These are phyloP conservation scores for Cryptococcus sp. DNA, from an alignment of 1,284 basidiomycete species.

Conservation along the genomic window DNA sequence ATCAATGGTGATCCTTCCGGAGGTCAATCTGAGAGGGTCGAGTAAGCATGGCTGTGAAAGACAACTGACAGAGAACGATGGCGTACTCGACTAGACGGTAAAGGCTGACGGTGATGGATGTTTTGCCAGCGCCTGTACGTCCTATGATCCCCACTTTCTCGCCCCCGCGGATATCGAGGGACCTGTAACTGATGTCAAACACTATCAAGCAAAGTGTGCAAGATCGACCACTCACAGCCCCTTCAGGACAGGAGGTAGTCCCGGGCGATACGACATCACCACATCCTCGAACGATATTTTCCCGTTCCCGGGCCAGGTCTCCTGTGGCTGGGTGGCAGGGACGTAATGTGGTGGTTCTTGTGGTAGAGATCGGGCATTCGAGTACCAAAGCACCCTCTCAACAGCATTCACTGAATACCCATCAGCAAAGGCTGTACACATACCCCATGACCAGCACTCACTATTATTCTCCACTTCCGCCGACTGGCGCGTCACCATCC, in stretches of 20 bases:
- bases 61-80: too few species aligned
- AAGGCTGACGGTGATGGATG: slow-evolving; percentile 53
- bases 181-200: slow-evolving; percentile 12
- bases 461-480: slow-evolving; percentile 61
- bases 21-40: slow-evolving; percentile 22
- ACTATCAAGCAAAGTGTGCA: background rate
- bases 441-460: slow-evolving; percentile 10
- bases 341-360: slow-evolving; percentile 65
- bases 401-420: slow-evolving; percentile 61
- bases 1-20: slow-evolving; percentile 49
- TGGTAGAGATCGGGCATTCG: slow-evolving; percentile 55
- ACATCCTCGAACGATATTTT: slow-evolving; percentile 43
- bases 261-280: slow-evolving; percentile 52
- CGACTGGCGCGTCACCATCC: slow-evolving; percentile 56
- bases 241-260: slow-evolving; percentile 53
- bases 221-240: slow-evolving; percentile 41
- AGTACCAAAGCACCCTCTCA: slow-evolving; percentile 65
- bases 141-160: slow-evolving; percentile 55
- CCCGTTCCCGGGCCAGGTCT: slow-evolving; percentile 46
- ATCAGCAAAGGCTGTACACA: background rate
- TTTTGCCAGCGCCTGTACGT: slow-evolving; percentile 44
- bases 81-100: slow-evolving; percentile 49
- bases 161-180: slow-evolving; percentile 46
- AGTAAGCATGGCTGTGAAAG: slow-evolving; percentile 2
- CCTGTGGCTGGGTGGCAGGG: slow-evolving; percentile 55